phyloP scores from a whole-genome alignment of 768 basidiomycete genomes.

The Polyporus arcularius region DNA sequence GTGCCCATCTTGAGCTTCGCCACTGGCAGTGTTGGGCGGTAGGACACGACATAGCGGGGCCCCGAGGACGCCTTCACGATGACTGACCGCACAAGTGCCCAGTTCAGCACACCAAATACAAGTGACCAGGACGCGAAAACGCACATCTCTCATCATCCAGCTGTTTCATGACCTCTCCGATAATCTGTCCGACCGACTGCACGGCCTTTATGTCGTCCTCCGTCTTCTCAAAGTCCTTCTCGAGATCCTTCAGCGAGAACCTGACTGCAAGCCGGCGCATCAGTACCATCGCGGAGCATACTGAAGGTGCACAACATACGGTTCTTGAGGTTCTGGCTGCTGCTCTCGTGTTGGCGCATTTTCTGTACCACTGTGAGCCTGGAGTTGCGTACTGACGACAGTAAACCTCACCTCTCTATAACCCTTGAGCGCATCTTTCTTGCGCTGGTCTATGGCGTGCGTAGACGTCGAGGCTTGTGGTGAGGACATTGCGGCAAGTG shows the following conservation, averaged over 20 bases:
- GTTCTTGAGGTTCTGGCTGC: slow-evolving; percentile 87
- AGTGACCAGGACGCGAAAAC: slow-evolving; percentile 31
- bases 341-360: slow-evolving; percentile 88
- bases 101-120: background rate
- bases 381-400: background rate
- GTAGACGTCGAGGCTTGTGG: slow-evolving; percentile 34
- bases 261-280: slow-evolving; percentile 58
- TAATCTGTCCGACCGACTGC: slow-evolving; percentile 98
- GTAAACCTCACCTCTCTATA: slow-evolving; percentile 63
- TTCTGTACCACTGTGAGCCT: slow-evolving; percentile 59
- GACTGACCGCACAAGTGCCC: slow-evolving; percentile 48
- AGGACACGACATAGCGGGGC: slow-evolving; percentile 97
- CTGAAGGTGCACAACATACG: slow-evolving; percentile 49
- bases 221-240: slow-evolving; percentile 89
- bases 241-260: slow-evolving; percentile 85
- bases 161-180: slow-evolving; percentile 98
- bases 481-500: slow-evolving; percentile 20
- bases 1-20: slow-evolving; percentile 91
- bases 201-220: slow-evolving; percentile 99
- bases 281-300: background rate
- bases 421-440: slow-evolving; percentile 69
- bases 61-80: slow-evolving; percentile 99
- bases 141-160: slow-evolving; percentile 95
- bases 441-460: slow-evolving; percentile 65
- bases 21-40: slow-evolving; percentile 88